Conservation (phyloP, 495 filamentous ascomycete genomes). For the Neurospora cerealis region DNA sequence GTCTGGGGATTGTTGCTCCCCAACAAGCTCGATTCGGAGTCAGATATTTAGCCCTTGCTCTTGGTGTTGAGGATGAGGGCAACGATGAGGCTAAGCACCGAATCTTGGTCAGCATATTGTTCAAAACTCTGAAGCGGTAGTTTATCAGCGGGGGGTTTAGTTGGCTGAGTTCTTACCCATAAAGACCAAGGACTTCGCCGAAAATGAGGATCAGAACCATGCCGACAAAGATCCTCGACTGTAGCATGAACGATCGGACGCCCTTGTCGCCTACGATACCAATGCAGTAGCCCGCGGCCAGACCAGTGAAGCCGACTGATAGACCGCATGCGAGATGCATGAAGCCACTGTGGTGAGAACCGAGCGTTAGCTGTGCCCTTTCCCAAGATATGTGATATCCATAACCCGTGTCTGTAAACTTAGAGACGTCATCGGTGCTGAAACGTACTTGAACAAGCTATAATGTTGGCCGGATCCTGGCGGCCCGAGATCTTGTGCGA, state of each 20-base stretch:
- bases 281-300: constrained; percentile 96
- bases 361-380: constrained; percentile 11
- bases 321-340: constrained; percentile 90
- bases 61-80: constrained; percentile 45
- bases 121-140: background rate
- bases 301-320: constrained; percentile 79
- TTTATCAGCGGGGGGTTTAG: background rate
- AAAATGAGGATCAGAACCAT: constrained; percentile 99
- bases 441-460: constrained; percentile 69
- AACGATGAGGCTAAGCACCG: constrained; percentile 30
- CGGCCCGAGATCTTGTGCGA: constrained; percentile 71
- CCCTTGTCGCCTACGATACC: constrained; percentile 92
- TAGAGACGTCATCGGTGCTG: background rate
- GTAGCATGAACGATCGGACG: constrained; percentile 88
- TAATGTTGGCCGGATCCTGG: constrained; percentile 48
- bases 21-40: background rate
- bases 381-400: background rate
- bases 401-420: background rate
- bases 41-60: constrained; percentile 36
- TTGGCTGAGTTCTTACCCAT: constrained; percentile 54
- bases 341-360: constrained; percentile 50
- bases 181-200: constrained; percentile 92
- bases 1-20: background rate
- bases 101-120: background rate
- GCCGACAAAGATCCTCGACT: constrained; percentile 91